phyloP scores from a whole-genome alignment of 2,329 filamentous ascomycete species.

The Didymosphaeria variabile region DNA sequence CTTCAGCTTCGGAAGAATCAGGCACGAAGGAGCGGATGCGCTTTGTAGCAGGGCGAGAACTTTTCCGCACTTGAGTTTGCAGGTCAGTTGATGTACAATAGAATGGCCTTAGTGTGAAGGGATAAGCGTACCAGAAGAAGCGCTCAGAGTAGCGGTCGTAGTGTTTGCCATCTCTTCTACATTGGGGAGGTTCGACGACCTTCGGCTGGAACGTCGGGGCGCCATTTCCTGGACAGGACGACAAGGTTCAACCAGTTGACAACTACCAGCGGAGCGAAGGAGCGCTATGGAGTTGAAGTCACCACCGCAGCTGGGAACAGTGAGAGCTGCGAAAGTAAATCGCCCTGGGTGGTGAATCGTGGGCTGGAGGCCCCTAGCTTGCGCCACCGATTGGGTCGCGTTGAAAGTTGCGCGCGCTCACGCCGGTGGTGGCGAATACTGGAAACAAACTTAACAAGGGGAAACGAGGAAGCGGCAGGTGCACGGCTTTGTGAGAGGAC shows the following conservation, averaged over 20 bases:
- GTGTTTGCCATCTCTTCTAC: conserved; percentile 18
- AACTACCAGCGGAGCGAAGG: not conserved
- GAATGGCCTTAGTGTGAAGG: not conserved
- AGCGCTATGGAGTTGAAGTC: conserved; percentile 3
- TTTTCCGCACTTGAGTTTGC: not conserved
- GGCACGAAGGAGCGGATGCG: conserved; percentile 39
- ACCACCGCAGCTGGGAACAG: conserved; percentile 11
- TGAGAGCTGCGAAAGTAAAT: conserved; percentile 14
- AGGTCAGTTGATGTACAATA: not conserved
- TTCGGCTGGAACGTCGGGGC: conserved; percentile 37
- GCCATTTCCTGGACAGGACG: conserved; percentile 26
- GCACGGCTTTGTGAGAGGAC: conserved; percentile 12
- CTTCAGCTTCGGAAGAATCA: conserved; percentile 45
- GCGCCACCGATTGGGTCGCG: conserved; percentile 32
- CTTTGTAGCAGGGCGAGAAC: conserved; percentile 18
- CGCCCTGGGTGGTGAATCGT: conserved; percentile 30
- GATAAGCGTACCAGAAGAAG: conserved; percentile 5
- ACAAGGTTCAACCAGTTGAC: not conserved
- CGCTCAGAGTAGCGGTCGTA: not conserved
- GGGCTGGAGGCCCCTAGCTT: conserved; percentile 33
- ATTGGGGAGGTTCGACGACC: conserved; percentile 28
- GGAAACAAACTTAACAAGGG: conserved; percentile 13
- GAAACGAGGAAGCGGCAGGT: not conserved
- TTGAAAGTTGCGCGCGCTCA: conserved; percentile 37
- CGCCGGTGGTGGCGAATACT: conserved; percentile 39